Evolutionary conservation across 257 asterid species (phyloP).

Genomic region (Orobanche coerulescens): DNA sequence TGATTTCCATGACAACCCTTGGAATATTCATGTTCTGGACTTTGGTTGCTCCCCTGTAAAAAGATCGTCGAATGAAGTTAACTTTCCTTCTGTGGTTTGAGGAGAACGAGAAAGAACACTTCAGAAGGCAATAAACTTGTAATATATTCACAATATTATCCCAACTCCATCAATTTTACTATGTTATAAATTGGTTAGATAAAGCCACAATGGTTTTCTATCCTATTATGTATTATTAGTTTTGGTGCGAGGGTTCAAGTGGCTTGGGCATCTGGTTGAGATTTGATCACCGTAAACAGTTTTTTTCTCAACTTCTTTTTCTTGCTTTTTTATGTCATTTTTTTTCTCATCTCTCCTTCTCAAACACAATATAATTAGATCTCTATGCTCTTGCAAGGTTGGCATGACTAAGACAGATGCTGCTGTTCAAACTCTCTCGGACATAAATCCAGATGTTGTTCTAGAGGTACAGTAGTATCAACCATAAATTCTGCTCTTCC

Average conservation of each 20-base stretch:
- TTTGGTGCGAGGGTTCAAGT: background rate
- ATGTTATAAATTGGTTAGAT: background rate
- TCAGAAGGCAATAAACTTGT: background rate
- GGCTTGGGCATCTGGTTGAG: background rate
- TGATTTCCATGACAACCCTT: too few relatives aligned
- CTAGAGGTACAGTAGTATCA: conserved; percentile 62
- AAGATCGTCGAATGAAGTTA: background rate
- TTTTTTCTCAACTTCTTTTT: too few relatives aligned
- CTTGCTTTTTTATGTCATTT: too few relatives aligned
- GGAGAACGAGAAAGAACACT: conserved; percentile 16
- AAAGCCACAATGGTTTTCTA: conserved; percentile 2
- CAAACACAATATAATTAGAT: conserved; percentile 18
- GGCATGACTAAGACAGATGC: conserved; percentile 99
- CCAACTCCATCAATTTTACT: background rate
- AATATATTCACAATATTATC: background rate
- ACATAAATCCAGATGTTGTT: conserved; percentile 95
- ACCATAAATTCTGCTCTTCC: conserved; percentile 7
- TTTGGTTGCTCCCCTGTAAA: background rate
- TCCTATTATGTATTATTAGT: background rate
- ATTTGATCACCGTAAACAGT: background rate
- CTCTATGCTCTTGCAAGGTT: conserved; percentile 34
- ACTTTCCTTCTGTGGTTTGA: background rate
- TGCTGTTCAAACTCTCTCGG: conserved; percentile 91
- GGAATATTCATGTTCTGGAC: background rate
- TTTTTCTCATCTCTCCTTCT: conserved; percentile 5